Conservation (phyloP, 176 grass and related monocot species). For the Avena atlantica region DNA sequence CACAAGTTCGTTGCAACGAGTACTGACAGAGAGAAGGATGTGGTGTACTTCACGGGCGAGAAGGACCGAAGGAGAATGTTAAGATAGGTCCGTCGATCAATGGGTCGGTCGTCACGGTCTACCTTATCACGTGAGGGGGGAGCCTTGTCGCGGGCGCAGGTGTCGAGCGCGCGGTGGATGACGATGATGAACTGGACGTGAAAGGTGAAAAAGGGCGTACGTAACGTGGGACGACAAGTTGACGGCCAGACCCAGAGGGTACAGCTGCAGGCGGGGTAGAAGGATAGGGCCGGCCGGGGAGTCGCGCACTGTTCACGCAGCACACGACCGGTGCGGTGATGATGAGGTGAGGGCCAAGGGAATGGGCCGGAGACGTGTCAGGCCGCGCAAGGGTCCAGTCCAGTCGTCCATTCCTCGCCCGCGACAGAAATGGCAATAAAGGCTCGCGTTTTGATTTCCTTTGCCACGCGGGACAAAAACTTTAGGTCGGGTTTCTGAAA, state of each 20-base stretch:
- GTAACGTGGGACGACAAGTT: background rate
- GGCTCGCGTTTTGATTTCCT: conserved; percentile 32
- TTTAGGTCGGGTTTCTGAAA: too few species aligned
- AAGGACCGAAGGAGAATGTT: background rate
- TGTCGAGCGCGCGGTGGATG: background rate
- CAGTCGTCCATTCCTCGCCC: background rate
- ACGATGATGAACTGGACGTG: background rate
- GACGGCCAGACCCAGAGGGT: background rate
- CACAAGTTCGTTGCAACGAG: too few species aligned
- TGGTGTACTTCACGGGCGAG: background rate
- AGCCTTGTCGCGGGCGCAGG: background rate
- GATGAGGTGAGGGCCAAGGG: background rate
- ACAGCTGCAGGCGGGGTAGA: too few species aligned
- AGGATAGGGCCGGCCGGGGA: background rate
- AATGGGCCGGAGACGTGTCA: conserved; percentile 33
- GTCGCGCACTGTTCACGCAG: conserved; percentile 42
- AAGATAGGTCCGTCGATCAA: background rate
- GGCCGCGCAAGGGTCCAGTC: background rate
- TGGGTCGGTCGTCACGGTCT: background rate
- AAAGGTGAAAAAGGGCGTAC: background rate
- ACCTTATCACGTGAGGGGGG: background rate
- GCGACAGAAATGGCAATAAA: conserved; percentile 50
- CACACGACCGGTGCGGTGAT: background rate
- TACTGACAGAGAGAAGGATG: too few species aligned
- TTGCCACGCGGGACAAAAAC: background rate